Conservation (phyloP, 495 filamentous ascomycete species). For the Penicillium bovifimosum region DNA sequence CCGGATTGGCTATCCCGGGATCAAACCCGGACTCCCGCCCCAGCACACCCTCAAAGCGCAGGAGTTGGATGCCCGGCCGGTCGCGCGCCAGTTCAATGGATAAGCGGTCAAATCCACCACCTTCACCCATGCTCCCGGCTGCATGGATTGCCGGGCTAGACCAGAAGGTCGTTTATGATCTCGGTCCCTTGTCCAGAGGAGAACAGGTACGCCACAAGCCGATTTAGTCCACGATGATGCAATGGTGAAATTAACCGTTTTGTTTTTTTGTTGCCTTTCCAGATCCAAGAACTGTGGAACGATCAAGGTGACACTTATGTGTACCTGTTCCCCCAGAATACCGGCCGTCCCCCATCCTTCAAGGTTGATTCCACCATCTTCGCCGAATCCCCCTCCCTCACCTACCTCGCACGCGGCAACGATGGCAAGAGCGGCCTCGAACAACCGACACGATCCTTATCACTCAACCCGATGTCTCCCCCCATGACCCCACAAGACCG, state of each 20-base stretch:
- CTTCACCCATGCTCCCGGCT: conserved; percentile 20
- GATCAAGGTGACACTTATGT: conserved; percentile 76
- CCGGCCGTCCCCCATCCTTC: conserved; percentile 67
- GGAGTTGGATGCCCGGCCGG: conserved; percentile 52
- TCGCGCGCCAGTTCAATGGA: conserved; percentile 35
- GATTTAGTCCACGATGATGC: neutral
- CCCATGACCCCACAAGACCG: conserved; percentile 32
- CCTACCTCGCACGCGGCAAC: conserved; percentile 61
- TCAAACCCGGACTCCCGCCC: conserved; percentile 35
- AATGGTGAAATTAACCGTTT: neutral
- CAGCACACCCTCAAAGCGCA: conserved; percentile 40
- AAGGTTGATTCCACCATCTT: conserved; percentile 68
- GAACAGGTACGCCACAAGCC: conserved; percentile 48
- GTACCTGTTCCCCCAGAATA: conserved; percentile 68
- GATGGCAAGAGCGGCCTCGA: conserved; percentile 39
- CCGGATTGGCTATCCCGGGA: conserved; percentile 35
- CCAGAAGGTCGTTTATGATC: conserved; percentile 57
- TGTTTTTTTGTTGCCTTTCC: neutral
- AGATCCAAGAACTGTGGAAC: conserved; percentile 88
- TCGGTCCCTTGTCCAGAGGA: conserved; percentile 49
- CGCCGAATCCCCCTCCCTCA: conserved; percentile 63
- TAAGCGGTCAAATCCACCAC: conserved; percentile 7
- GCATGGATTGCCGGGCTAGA: conserved; percentile 61
- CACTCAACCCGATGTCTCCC: conserved; percentile 39
- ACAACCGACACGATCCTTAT: conserved; percentile 37